Evolutionary conservation across 768 basidiomycete genomes (phyloP).

Genomic region (Zangia roseola): DNA sequence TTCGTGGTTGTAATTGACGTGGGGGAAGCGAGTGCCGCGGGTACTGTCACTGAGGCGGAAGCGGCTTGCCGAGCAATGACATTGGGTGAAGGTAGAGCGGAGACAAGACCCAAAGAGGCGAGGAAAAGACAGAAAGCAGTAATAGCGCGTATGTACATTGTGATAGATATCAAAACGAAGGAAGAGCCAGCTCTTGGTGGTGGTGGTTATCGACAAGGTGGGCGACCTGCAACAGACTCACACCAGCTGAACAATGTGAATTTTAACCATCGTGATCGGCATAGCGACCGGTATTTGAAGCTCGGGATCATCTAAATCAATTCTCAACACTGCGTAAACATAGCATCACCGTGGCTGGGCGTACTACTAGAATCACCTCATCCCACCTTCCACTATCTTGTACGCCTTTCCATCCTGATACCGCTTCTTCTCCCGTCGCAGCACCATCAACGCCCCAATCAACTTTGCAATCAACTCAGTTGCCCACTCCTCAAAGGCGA

Average conservation of each 20-base stretch:
- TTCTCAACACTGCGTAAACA: not conserved
- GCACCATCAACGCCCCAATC: slow-evolving; percentile 46
- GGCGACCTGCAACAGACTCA: not conserved
- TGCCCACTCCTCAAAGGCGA: slow-evolving; percentile 78
- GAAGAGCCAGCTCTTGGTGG: slow-evolving; percentile 41
- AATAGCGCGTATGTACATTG: slow-evolving; percentile 23
- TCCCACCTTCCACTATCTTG: slow-evolving; percentile 79
- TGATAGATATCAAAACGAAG: slow-evolving; percentile 16
- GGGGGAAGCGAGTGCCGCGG: slow-evolving; percentile 29
- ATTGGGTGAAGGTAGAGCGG: slow-evolving; percentile 27
- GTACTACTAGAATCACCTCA: slow-evolving; percentile 35
- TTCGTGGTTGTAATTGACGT: slow-evolving; percentile 37
- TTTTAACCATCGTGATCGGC: slow-evolving; percentile 10
- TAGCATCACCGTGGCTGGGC: not conserved
- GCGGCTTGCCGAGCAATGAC: slow-evolving; percentile 20
- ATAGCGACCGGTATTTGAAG: slow-evolving; percentile 20
- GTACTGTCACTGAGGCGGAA: slow-evolving; percentile 14
- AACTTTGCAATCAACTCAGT: slow-evolving; percentile 54
- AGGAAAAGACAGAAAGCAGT: slow-evolving; percentile 25
- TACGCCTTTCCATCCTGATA: slow-evolving; percentile 72
- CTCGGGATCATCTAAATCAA: not conserved
- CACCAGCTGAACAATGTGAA: not conserved
- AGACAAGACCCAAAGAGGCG: slow-evolving; percentile 21
- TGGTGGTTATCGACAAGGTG: not conserved
- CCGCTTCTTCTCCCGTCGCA: slow-evolving; percentile 44